These are phyloP conservation scores for Zoysia matrella DNA, from an alignment of 202 grass and related monocot species.

Conservation along the genomic window DNA sequence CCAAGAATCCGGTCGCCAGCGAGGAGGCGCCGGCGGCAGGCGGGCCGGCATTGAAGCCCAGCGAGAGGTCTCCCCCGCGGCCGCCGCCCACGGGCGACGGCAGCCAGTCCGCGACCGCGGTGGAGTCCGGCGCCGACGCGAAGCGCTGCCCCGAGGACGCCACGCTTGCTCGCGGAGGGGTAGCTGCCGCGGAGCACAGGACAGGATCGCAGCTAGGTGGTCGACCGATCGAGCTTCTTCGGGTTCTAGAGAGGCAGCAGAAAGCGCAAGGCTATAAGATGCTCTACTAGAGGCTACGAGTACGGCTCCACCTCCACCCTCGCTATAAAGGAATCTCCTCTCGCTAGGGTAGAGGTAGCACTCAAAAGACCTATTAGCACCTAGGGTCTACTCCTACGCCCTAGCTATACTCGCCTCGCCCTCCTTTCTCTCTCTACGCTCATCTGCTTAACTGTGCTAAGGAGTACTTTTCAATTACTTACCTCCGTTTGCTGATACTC, in stretches of 20 bases:
- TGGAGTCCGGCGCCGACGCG: slow-evolving; percentile 77
- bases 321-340: too few relatives aligned
- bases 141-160: slow-evolving; percentile 83
- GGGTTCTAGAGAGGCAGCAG: background rate
- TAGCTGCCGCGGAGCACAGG: background rate
- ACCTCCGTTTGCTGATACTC: too few relatives aligned
- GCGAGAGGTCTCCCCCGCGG: slow-evolving; percentile 75
- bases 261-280: slow-evolving; percentile 24
- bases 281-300: background rate
- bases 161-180: slow-evolving; percentile 52
- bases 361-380: too few relatives aligned
- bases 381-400: too few relatives aligned
- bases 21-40: slow-evolving; percentile 12
- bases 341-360: too few relatives aligned
- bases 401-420: too few relatives aligned
- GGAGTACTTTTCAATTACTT: too few relatives aligned
- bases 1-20: slow-evolving; percentile 48
- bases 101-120: slow-evolving; percentile 81
- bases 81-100: slow-evolving; percentile 57
- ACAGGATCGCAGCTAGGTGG: background rate
- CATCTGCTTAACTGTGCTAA: too few relatives aligned
- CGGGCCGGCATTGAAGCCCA: slow-evolving; percentile 83
- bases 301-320: background rate
- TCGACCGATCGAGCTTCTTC: background rate
- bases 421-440: too few relatives aligned